phyloP scores from a whole-genome alignment of 2,329 filamentous ascomycete species.

The Fusarium keratoplasticum region DNA sequence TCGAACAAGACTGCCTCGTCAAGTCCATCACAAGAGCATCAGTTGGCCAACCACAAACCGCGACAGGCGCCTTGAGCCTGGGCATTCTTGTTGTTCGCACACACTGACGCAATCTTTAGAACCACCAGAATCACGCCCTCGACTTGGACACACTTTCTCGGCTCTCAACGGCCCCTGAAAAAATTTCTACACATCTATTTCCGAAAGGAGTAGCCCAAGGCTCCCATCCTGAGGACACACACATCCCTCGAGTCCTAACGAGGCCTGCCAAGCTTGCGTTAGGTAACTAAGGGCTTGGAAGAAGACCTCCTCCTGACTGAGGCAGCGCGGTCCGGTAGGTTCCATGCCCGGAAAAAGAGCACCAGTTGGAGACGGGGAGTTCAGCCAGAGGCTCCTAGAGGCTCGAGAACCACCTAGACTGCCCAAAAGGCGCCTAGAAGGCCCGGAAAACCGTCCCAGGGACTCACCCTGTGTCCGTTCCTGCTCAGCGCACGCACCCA shows the following conservation, averaged over 20 bases:
- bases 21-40: conserved; percentile 8
- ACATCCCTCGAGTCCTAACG: not conserved
- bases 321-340: conserved; percentile 23
- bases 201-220: not conserved
- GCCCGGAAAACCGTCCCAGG: not conserved
- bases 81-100: conserved; percentile 7
- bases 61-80: conserved; percentile 2
- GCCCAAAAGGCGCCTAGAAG: not conserved
- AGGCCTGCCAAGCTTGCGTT: conserved; percentile 1
- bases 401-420: not conserved
- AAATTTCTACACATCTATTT: conserved; percentile 1
- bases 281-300: conserved; percentile 8
- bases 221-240: not conserved
- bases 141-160: conserved; percentile 2
- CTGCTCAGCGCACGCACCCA: conserved; percentile 4
- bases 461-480: conserved; percentile 1
- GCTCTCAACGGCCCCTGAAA: conserved; percentile 13
- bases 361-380: not conserved
- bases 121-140: conserved; percentile 21
- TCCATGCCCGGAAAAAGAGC: not conserved
- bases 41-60: not conserved
- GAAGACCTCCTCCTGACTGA: not conserved
- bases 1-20: not conserved
- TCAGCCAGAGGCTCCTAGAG: not conserved
- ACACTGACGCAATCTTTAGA: conserved; percentile 32